Percentiles rank a stretch among this genome's conserved stretches.
phyloP scores from a whole-genome alignment of 1,139 yeast genomes.

The Candida sp. region DNA sequence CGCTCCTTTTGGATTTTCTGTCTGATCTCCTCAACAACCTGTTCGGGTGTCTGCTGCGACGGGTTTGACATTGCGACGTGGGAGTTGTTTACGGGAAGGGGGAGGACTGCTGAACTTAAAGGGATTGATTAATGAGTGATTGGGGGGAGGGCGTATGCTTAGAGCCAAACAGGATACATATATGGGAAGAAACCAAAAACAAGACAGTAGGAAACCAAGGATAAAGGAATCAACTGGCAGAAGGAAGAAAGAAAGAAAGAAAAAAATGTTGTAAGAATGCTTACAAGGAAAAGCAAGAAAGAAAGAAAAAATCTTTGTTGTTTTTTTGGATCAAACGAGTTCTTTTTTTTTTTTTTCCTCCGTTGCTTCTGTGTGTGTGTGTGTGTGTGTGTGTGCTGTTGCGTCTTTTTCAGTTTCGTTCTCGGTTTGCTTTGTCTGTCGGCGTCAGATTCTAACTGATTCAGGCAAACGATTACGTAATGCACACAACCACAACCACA shows the following conservation, averaged over 20 bases:
- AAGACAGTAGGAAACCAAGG: neutral
- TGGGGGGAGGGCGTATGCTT: no score
- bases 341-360: neutral
- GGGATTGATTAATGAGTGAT: neutral
- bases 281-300: neutral
- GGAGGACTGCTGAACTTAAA: neutral
- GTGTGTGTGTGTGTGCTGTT: no score
- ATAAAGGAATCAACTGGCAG: neutral
- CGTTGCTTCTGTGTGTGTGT: neutral
- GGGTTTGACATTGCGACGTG: constrained; percentile 6
- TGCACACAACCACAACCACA: neutral
- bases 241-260: neutral
- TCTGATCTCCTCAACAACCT: constrained; percentile 64
- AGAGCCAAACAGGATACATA: neutral
- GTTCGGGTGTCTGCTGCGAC: constrained; percentile 17
- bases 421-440: neutral
- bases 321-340: constrained; percentile 3
- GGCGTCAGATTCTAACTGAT: neutral
- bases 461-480: neutral
- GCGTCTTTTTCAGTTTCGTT: no score
- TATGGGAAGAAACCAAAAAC: neutral
- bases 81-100: neutral
- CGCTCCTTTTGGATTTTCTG: constrained; percentile 87
- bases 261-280: neutral
- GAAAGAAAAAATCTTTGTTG: neutral